These are phyloP conservation scores for Lotmaria passim DNA, from an alignment of 208 protist species.

Conservation along the genomic window DNA sequence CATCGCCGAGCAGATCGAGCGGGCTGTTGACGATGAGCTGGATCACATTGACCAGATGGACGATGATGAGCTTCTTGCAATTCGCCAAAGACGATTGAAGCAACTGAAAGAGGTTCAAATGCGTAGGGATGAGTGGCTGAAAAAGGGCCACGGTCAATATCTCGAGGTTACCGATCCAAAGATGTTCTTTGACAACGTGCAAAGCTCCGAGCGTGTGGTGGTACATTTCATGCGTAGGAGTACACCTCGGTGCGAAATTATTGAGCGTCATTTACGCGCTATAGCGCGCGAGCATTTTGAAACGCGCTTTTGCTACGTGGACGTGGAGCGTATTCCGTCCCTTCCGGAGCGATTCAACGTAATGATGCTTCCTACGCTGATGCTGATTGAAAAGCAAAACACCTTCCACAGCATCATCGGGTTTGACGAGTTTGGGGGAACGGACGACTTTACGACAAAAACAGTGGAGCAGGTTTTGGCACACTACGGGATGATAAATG, in stretches of 20 bases:
- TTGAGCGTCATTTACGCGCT: slow-evolving; percentile 82
- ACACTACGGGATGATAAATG: slow-evolving; percentile 88
- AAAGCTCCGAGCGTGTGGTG: slow-evolving; percentile 84
- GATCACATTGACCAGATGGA: slow-evolving; percentile 89
- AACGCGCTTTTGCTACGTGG: slow-evolving; percentile 86
- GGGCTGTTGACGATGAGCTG: slow-evolving; percentile 86
- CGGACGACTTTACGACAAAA: slow-evolving; percentile 86
- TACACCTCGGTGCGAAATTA: slow-evolving; percentile 83
- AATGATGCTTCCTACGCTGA: slow-evolving; percentile 92
- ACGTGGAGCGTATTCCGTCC: slow-evolving; percentile 87
- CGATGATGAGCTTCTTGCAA: slow-evolving; percentile 81
- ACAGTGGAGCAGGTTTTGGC: slow-evolving; percentile 70
- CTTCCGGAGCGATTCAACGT: slow-evolving; percentile 91
- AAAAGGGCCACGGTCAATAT: slow-evolving; percentile 87
- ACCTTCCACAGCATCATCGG: slow-evolving; percentile 93
- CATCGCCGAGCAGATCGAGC: slow-evolving; percentile 85
- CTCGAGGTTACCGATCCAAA: slow-evolving; percentile 75
- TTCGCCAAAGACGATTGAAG: slow-evolving; percentile 75
- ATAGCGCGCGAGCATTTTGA: slow-evolving; percentile 89
- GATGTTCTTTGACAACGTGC: slow-evolving; percentile 85
- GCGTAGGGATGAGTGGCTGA: slow-evolving; percentile 77
- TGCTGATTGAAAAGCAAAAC: slow-evolving; percentile 90
- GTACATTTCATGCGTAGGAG: slow-evolving; percentile 92
- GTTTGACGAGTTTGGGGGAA: slow-evolving; percentile 93
- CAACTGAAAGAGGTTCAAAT: slow-evolving; percentile 81